A percentile compares a stretch with the other conserved stretches of the same genome.
phyloP scores from a whole-genome alignment of 1,284 basidiomycete genomes.

The Cutaneotrichosporon sp. region DNA sequence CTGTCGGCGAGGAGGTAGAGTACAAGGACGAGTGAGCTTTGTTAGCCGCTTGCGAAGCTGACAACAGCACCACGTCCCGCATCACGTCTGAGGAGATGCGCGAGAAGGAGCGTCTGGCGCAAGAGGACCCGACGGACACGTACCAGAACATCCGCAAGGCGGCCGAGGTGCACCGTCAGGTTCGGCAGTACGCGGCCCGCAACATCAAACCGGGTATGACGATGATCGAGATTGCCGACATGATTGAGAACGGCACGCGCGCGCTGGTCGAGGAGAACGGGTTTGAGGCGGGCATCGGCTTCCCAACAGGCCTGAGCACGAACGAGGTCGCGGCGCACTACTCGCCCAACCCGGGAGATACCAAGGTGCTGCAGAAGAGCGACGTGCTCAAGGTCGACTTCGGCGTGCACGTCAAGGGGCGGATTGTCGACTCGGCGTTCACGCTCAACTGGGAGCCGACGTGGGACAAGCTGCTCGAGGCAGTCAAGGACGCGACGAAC shows the following conservation, averaged over 20 bases:
- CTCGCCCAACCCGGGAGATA: slow-evolving; percentile 94
- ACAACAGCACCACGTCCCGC: slow-evolving; percentile 73
- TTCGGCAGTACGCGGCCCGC: slow-evolving; percentile 76
- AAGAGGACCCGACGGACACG: slow-evolving; percentile 75
- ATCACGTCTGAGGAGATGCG: slow-evolving; percentile 89
- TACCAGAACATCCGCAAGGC: slow-evolving; percentile 89
- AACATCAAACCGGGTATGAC: slow-evolving; percentile 90
- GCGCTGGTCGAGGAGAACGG: slow-evolving; percentile 90
- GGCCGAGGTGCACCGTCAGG: slow-evolving; percentile 95
- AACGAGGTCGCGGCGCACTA: slow-evolving; percentile 98
- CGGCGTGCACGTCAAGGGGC: slow-evolving; percentile 93
- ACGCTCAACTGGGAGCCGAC: slow-evolving; percentile 87
- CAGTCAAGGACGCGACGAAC: slow-evolving; percentile 91
- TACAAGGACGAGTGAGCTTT: slow-evolving; percentile 77
- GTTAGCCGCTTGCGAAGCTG: not conserved
- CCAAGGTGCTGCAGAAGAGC: slow-evolving; percentile 71
- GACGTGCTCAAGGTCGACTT: slow-evolving; percentile 98
- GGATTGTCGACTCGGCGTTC: slow-evolving; percentile 95
- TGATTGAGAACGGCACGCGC: slow-evolving; percentile 88
- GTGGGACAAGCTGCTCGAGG: slow-evolving; percentile 85
- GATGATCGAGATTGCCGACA: slow-evolving; percentile 91
- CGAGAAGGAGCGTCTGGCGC: slow-evolving; percentile 72
- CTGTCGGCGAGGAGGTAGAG: slow-evolving; percentile 86
- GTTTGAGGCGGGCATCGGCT: slow-evolving; percentile 76
- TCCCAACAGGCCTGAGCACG: slow-evolving; percentile 94